Evolutionary conservation across 176 grass and related monocot genomes (phyloP), one percentile per base, ranked within the genome.

Genomic region (Rhynchospora breviuscula): DNA sequence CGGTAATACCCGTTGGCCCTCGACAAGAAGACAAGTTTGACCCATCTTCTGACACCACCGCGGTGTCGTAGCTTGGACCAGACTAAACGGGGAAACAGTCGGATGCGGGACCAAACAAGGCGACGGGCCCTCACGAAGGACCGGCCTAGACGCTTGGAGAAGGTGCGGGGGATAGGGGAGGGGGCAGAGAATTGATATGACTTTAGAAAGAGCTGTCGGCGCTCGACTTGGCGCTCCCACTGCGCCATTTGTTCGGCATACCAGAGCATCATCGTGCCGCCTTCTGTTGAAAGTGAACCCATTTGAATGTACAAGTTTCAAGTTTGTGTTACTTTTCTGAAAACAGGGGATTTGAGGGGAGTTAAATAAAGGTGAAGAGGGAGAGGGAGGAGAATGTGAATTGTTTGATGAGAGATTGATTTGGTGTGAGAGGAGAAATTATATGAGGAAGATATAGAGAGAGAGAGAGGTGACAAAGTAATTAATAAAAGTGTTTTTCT

Each of bases 101-200:
- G 83, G 15, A 94, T 77, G 18, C 94, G 88, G 46, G 33, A 60
- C 91, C 89, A 97, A 73, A 97, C 88, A 67, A 97, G 89, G 69
- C 94, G 89, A 14, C 91, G 83, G 22, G 87, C 88, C 53, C 89
- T 89, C 63, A 85, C 77, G 4, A 88, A 76, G 45, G 90, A 51
- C 13, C 58, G 23, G 13, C 66, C 57, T 8, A 81, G 57, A 12
- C 82, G 22, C 77, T 73, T 80, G 2, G 60, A 65, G 62, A 82
- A 67, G 61, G 80, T 84, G 47, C 18, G 84, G 21, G 61, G 65
- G 22, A 48, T 72, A 64, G 83, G 83, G 58, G 81, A 93, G 68
- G 57, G 91, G 81, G 78, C 80, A 0, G 91, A 95, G 89, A 99
- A 99, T 85, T 90, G 96, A 88, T 99, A 99, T 83, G 93, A 95